Evolutionary conservation across 1,139 yeast species (phyloP).

Genomic region (Nakaseomyces sp.): DNA sequence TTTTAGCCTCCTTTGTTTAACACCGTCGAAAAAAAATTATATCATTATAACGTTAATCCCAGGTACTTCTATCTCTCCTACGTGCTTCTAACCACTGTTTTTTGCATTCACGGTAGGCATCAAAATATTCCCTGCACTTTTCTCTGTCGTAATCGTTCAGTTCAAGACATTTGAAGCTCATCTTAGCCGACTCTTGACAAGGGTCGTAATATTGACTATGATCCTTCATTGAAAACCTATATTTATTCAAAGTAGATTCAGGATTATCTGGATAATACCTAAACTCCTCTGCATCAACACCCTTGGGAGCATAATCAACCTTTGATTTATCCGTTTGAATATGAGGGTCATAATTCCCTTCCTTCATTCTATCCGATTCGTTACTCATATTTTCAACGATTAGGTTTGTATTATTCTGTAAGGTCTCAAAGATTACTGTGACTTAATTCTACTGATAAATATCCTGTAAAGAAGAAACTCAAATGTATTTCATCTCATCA

Average conservation of each 20-base stretch:
- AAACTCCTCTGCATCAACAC: slow-evolving; percentile 17
- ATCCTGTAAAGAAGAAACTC: neutral
- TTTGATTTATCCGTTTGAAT: slow-evolving; percentile 15
- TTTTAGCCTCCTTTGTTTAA: too few relatives aligned
- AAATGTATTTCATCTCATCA: neutral
- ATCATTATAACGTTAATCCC: too few relatives aligned
- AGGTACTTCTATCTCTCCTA: slow-evolving; percentile 30
- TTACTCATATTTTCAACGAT: neutral
- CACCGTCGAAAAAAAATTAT: too few relatives aligned
- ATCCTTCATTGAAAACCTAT: slow-evolving; percentile 42
- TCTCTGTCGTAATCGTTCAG: slow-evolving; percentile 65
- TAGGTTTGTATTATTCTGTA: too few relatives aligned
- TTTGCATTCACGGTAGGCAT: slow-evolving; percentile 86
- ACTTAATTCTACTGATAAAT: too few relatives aligned
- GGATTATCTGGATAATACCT: slow-evolving; percentile 78
- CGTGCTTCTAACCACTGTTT: slow-evolving; percentile 56
- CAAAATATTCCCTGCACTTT: slow-evolving; percentile 77
- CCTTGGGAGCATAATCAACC: slow-evolving; percentile 24
- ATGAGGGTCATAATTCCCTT: slow-evolving; percentile 6
- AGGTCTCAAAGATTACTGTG: too few relatives aligned
- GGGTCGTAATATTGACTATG: slow-evolving; percentile 88
- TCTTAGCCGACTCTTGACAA: slow-evolving; percentile 79
- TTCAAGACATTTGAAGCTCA: slow-evolving; percentile 75
- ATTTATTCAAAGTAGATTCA: slow-evolving; percentile 31
- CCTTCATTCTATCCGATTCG: neutral